Percentiles rank a stretch among this genome's conserved stretches.
phyloP scores from a whole-genome alignment of 73 alveolate species.

The Paramecium sexaurelia region DNA sequence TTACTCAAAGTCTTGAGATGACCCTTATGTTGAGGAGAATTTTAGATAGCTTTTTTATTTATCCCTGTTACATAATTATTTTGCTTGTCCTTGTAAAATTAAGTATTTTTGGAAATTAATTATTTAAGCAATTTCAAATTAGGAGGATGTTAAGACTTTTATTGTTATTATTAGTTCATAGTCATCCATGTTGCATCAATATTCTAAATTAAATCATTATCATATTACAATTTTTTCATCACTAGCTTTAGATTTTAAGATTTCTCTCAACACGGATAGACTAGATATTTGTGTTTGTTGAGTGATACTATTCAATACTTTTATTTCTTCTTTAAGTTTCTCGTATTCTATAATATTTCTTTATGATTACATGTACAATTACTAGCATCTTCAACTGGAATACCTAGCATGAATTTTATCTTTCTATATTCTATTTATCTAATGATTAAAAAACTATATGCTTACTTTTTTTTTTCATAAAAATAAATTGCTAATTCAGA shows the following conservation, averaged over 20 bases:
- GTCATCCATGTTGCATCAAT: slow-evolving; percentile 54
- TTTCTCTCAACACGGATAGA: neutral
- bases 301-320: slow-evolving; percentile 24
- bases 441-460: no score
- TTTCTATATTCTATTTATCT: slow-evolving; percentile 20
- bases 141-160: neutral
- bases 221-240: neutral
- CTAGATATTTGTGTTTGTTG: slow-evolving; percentile 31
- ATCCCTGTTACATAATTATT: neutral
- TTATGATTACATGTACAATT: neutral
- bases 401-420: slow-evolving; percentile 50
- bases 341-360: neutral
- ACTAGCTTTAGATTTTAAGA: neutral
- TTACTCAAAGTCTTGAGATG: neutral
- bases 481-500: slow-evolving; percentile 45
- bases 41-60: neutral
- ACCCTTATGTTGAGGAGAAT: neutral
- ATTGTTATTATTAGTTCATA: slow-evolving; percentile 19
- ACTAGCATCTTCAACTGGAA: slow-evolving; percentile 31
- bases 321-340: slow-evolving; percentile 9
- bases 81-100: neutral
- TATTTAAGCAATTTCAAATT: neutral
- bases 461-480: slow-evolving; percentile 57
- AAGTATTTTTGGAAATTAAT: slow-evolving; percentile 18
- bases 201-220: neutral